phyloP scores from a whole-genome alignment of 2,329 filamentous ascomycete genomes.

The Fusarium sp. region DNA sequence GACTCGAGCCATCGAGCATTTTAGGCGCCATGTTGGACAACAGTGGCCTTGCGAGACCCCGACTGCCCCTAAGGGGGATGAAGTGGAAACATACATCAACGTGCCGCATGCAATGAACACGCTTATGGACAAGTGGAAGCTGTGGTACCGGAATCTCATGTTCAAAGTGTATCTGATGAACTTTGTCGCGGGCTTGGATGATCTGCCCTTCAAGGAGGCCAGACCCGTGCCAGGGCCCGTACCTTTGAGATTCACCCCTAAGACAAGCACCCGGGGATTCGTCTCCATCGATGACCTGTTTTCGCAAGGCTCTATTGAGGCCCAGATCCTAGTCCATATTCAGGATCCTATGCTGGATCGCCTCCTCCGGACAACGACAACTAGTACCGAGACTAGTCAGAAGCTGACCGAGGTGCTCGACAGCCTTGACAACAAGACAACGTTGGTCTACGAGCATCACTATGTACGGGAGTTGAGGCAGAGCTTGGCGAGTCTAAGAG shows the following conservation, averaged over 20 bases:
- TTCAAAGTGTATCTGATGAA: slow-evolving; percentile 17
- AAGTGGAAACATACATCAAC: slow-evolving; percentile 11
- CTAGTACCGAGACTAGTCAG: not conserved
- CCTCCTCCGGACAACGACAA: not conserved
- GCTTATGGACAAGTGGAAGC: not conserved
- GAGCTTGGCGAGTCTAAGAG: slow-evolving; percentile 18
- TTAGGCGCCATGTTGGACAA: not conserved
- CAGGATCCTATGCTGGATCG: not conserved
- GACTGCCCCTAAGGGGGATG: not conserved
- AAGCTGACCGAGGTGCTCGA: slow-evolving; percentile 17
- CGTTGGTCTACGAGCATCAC: slow-evolving; percentile 15
- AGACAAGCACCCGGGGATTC: not conserved
- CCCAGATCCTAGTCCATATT: accelerated
- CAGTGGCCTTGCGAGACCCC: slow-evolving; percentile 28
- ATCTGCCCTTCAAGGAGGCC: not conserved
- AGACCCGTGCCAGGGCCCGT: not conserved
- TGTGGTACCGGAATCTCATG: slow-evolving; percentile 26
- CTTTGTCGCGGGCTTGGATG: not conserved
- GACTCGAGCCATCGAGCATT: not conserved
- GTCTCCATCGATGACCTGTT: slow-evolving; percentile 23
- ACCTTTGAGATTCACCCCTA: not conserved
- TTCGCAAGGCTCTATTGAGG: not conserved
- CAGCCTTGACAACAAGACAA: slow-evolving; percentile 10
- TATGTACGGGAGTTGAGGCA: slow-evolving; percentile 24
- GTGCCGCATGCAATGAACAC: slow-evolving; percentile 1